Base-by-base conservation (phyloP, 2,329 filamentous ascomycete species). In the Neofusicoccum sp. region DNA sequence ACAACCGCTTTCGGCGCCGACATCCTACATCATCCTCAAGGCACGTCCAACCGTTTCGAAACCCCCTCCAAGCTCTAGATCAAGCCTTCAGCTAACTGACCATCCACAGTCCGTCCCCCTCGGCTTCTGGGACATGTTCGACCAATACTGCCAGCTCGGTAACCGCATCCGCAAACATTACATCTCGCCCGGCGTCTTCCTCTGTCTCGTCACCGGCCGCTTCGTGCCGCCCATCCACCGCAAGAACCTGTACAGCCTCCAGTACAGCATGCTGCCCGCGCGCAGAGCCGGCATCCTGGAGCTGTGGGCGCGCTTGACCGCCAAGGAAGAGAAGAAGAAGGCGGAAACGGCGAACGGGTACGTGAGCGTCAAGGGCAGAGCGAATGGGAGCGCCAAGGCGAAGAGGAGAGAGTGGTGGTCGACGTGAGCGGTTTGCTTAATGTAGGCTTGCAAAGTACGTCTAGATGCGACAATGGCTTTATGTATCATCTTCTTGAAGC, bases 191-290 rank as follows among this genome's bases (percentile, higher is more conserved):
- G 85, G 88, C 12, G 96, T 99, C 20, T 84, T 98, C 49, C 82
- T 96, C 40, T 95, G 91, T 68, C 86, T 99, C 1, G 80, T 93
- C 26, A 96, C 91, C 0, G 95, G 95, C 62, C 90, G 89, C 63
- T 97, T 97, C 66, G 92, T 98, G 1, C 95, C 93, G 11, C 93
- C 96, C 0, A 96, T 99, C 51, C 93, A 97, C 72, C 86, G 96
- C 57, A 93, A 93, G 71, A 96, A 95, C 70, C 81, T 99, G 54
- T 99, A 99, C 76, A 96, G 91, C 67, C 80, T 99, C 69, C 95
- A 99, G 77, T 99, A 99, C 76, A 96, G 91, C 78, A 98, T 98
- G 91, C 82, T 99, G 41, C 96, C 96, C 0, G 89, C 90, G 6
- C 84, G 85, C 58, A 81, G 96, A 45, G 89, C 91, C 0, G 87